These are phyloP conservation scores for Populus hybrid DNA, from an alignment of 441 rosid species.

Conservation along the genomic window DNA sequence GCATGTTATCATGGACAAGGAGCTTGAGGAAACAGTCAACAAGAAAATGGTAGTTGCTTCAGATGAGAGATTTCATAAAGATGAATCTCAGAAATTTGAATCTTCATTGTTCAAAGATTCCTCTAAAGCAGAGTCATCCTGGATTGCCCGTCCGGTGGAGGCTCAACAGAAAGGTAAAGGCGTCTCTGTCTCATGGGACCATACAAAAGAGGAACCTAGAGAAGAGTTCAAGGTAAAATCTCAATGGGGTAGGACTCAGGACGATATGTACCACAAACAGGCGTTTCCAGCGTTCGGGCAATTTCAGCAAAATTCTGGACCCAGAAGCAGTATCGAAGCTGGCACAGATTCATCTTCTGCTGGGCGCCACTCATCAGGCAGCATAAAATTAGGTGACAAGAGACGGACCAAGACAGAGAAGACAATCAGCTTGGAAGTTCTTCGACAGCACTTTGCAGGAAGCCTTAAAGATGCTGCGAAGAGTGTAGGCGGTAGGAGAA, in stretches of 20 bases:
- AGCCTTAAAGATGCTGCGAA: too few species aligned
- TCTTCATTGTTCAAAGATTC: constrained; percentile 35
- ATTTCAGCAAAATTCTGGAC: constrained; percentile 18
- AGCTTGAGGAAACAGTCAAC: constrained; percentile 40
- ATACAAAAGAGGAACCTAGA: constrained; percentile 50
- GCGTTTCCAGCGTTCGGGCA: constrained; percentile 16
- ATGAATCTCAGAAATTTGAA: constrained; percentile 24
- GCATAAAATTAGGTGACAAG: constrained; percentile 16
- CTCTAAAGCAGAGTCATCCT: constrained; percentile 31
- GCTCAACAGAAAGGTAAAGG: constrained; percentile 34
- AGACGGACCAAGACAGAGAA: too few species aligned
- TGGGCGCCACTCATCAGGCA: constrained; percentile 16
- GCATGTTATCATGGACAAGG: constrained; percentile 31
- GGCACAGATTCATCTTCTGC: constrained; percentile 16
- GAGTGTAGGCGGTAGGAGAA: too few species aligned
- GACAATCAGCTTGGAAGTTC: too few species aligned
- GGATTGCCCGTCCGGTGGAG: constrained; percentile 30
- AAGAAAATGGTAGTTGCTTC: constrained; percentile 31
- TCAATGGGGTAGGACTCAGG: constrained; percentile 25
- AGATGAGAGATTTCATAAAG: constrained; percentile 15
- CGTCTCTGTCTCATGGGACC: constrained; percentile 41
- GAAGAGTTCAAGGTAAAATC: constrained; percentile 48
- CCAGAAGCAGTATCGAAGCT: constrained; percentile 9
- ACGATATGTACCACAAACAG: constrained; percentile 13
- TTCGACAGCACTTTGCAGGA: too few species aligned